phyloP scores from a whole-genome alignment of 768 basidiomycete genomes.

The Saitozyma podzolica region DNA sequence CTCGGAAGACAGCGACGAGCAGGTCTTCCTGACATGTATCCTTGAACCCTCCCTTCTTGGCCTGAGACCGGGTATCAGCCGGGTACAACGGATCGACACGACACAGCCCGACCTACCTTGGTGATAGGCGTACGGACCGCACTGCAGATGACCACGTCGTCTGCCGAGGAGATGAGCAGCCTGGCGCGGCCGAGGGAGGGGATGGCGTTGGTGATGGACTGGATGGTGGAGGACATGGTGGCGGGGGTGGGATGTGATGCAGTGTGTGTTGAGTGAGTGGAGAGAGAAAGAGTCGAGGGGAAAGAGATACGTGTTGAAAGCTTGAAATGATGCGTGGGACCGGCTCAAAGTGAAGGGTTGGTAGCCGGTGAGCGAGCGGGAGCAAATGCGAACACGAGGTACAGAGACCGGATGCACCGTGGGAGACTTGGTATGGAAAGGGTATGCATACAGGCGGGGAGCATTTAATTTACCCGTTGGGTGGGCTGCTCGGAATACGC shows the following conservation, averaged over 20 bases:
- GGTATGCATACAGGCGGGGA: too few species aligned
- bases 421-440: too few species aligned
- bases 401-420: too few species aligned
- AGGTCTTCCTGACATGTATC: slow-evolving; percentile 85
- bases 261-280: background rate
- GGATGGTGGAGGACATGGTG: slow-evolving; percentile 46
- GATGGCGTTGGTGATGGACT: slow-evolving; percentile 44
- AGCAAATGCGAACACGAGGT: too few species aligned
- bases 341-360: background rate
- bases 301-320: background rate
- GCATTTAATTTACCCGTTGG: too few species aligned
- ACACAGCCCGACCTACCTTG: slow-evolving; percentile 64
- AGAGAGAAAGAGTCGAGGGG: background rate
- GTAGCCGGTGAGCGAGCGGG: too few species aligned
- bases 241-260: background rate
- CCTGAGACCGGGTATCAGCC: slow-evolving; percentile 22
- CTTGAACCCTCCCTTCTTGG: slow-evolving; percentile 87
- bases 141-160: slow-evolving; percentile 86
- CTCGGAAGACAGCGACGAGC: slow-evolving; percentile 77
- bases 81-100: background rate
- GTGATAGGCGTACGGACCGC: slow-evolving; percentile 90
- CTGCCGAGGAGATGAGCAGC: slow-evolving; percentile 69
- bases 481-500: too few species aligned
- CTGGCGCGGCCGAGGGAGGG: slow-evolving; percentile 55
- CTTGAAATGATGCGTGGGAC: background rate